Percentiles rank a stretch among this genome's conserved stretches.
Conservation (phyloP, 192 early-diverging fungal species). For the Mortierella antarctica region DNA sequence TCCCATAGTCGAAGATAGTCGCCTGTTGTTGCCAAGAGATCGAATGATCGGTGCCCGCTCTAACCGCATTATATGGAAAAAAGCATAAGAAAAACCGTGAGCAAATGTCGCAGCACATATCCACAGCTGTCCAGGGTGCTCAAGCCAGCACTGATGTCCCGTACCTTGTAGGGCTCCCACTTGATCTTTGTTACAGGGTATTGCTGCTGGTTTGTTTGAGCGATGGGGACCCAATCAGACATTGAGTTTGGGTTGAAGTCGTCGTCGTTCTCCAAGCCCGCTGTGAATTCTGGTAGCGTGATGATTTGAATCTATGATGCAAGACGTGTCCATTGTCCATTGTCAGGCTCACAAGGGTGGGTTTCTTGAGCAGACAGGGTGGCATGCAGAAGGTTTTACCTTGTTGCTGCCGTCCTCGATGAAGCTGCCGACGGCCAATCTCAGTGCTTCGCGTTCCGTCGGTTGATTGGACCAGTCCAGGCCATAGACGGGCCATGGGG, state of each 20-base stretch:
- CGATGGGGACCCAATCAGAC: slow-evolving; percentile 78
- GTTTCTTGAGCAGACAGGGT: neutral
- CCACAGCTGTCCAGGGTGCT: neutral
- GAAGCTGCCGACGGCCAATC: slow-evolving; percentile 87
- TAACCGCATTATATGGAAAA: neutral
- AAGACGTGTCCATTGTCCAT: too few relatives aligned
- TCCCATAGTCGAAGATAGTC: slow-evolving; percentile 95
- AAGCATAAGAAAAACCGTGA: neutral
- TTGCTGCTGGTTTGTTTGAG: slow-evolving; percentile 77
- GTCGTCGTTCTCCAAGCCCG: slow-evolving; percentile 29
- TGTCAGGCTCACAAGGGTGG: slow-evolving; percentile 19
- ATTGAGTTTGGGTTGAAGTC: slow-evolving; percentile 51
- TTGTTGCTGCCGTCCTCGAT: slow-evolving; percentile 78
- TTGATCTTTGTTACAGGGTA: slow-evolving; percentile 94
- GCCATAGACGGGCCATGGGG: slow-evolving; percentile 88
- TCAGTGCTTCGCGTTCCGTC: slow-evolving; percentile 72
- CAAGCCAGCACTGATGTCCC: slow-evolving; percentile 1
- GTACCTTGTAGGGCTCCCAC: slow-evolving; percentile 84
- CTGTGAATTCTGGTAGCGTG: slow-evolving; percentile 63
- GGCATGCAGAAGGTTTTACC: slow-evolving; percentile 37
- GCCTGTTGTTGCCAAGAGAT: slow-evolving; percentile 89
- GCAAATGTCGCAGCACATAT: neutral
- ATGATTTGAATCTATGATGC: slow-evolving; percentile 71
- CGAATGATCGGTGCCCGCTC: slow-evolving; percentile 57
- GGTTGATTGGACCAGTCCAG: slow-evolving; percentile 87